Base-by-base conservation (phyloP, 345 rosid genomes). In the Toxicodendron radicans region DNA sequence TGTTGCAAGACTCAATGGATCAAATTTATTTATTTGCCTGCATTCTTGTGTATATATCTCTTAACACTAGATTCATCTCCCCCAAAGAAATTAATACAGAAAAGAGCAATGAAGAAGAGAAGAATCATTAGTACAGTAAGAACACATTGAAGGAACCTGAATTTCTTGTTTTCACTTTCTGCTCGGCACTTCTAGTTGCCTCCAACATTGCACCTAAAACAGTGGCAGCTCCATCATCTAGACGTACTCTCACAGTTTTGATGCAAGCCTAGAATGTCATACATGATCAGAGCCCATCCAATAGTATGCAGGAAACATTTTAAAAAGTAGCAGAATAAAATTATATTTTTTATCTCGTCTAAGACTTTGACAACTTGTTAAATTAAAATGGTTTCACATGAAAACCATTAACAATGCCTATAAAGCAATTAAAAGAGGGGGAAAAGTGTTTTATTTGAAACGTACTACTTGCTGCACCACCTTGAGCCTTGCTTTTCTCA, bases 181-280 rank as follows among this genome's bases (percentile, higher is more conserved):
- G 87, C 89, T 90, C 98, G 75, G 84, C 84, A 60, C 80, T 70
- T 82, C 89, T 93, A 66, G 90, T 85, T 71, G 90, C 92, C 74
- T 85, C 89, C 60, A 95, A 78, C 96, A 95, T 91, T 75, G 98
- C 91, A 82, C 80, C 78, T 73, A 91, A 60, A 66, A 92, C 92
- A 79, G 71, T 86, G 72, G 90, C 89, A 80, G 92, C 92, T 80
- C 77, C 88, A 78, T 88, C 94, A 83, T 89, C 98, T 58, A 78
- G 64, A 41, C 85, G 80, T 24, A 79, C 87, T 85, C 87, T 90
- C 68, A 88, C 87, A 81, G 76, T 78, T 83, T 93, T 97, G 64
- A 90, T 76, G 81, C 91, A 88, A 27, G 84, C 89, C 95, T 90
- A 73, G 1, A 79, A 71, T 45, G 43, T 20, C 46, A 38, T 57